phyloP scores from a whole-genome alignment of 75 land plant genomes.

The Pinus taeda region DNA sequence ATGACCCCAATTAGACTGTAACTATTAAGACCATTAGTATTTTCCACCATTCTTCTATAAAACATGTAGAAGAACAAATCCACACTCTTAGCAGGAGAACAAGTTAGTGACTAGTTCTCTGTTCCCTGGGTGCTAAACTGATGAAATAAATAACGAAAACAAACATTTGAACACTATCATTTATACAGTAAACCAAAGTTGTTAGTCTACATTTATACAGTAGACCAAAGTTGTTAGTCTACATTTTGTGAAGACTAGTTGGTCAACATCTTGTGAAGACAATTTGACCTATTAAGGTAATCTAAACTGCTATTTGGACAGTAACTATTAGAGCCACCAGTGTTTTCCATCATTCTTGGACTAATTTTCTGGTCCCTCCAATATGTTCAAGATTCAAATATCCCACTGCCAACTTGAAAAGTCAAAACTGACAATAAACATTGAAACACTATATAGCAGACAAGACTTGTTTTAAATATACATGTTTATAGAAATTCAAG shows the following conservation, averaged over 20 bases:
- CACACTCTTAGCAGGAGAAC: constrained; percentile 19
- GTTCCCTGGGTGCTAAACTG: constrained; percentile 12
- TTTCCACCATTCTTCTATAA: too few relatives aligned
- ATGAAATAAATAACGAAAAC: background rate
- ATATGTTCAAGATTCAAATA: too few relatives aligned
- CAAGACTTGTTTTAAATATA: background rate
- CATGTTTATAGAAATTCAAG: background rate
- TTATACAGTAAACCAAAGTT: background rate
- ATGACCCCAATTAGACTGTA: too few relatives aligned
- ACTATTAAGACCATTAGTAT: too few relatives aligned
- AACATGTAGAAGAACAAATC: constrained; percentile 25
- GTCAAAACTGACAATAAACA: background rate
- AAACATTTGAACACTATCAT: background rate
- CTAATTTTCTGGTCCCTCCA: constrained; percentile 30
- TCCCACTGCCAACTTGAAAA: background rate
- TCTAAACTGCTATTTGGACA: too few relatives aligned
- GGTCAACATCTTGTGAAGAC: too few relatives aligned
- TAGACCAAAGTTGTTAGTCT: background rate
- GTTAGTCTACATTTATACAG: background rate
- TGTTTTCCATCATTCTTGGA: background rate
- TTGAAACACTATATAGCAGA: background rate
- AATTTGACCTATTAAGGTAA: too few relatives aligned
- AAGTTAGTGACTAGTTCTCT: constrained; percentile 27
- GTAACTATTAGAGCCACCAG: too few relatives aligned
- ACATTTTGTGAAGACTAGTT: too few relatives aligned